These are phyloP conservation scores for Periconia sp. DNA, from an alignment of 2,329 filamentous ascomycete species.

Conservation along the genomic window DNA sequence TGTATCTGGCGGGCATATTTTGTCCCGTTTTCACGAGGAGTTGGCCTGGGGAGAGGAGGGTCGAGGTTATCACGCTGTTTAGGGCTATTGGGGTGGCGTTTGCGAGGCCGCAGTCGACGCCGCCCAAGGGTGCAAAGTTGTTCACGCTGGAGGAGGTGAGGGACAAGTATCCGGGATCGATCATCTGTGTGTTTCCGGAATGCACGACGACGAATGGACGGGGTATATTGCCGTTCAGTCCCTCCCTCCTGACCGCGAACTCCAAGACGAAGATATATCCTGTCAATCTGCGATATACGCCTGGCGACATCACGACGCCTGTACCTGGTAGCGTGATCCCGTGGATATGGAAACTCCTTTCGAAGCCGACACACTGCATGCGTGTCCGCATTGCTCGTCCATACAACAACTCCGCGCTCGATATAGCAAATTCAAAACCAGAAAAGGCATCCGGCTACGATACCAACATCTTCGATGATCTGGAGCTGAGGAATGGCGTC, in stretches of 20 bases:
- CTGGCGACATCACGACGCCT: conserved; percentile 88
- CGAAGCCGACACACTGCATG: conserved; percentile 85
- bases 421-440: conserved; percentile 18
- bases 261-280: conserved; percentile 81
- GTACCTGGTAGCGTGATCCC: conserved; percentile 73
- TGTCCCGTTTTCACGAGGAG: conserved; percentile 91
- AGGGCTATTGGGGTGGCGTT: conserved; percentile 78
- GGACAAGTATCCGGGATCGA: conserved; percentile 71
- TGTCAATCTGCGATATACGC: conserved; percentile 86
- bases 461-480: conserved; percentile 40
- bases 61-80: conserved; percentile 78
- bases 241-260: conserved; percentile 72
- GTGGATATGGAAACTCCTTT: conserved; percentile 88
- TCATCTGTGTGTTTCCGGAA: conserved; percentile 90
- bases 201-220: conserved; percentile 93
- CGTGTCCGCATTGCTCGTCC: conserved; percentile 88
- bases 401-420: conserved; percentile 41
- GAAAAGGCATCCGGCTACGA: conserved; percentile 31
- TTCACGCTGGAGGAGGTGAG: conserved; percentile 59
- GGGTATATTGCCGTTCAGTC: conserved; percentile 84
- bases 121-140: conserved; percentile 41
- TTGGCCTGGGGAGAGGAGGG: conserved; percentile 75
- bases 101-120: conserved; percentile 56
- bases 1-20: conserved; percentile 95
- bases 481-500: conserved; percentile 28